Conservation (phyloP, 129 eudicot genomes). For the Dittrichia graveolens region DNA sequence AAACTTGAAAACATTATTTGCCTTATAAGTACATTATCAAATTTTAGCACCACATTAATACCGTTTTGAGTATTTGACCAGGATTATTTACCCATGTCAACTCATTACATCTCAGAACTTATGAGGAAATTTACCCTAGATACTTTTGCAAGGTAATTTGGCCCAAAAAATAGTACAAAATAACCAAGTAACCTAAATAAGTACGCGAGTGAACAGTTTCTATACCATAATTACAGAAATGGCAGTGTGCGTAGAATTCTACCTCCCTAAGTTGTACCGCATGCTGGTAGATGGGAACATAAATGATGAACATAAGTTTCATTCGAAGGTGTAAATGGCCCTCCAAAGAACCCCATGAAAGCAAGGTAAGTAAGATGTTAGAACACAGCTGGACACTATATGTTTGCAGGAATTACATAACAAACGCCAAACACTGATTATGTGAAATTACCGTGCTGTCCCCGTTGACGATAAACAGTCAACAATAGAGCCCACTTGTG, state of each 20-base stretch:
- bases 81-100: no score
- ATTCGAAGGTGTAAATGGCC: slow-evolving; percentile 5
- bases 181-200: background rate
- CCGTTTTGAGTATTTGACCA: no score
- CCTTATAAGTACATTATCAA: no score
- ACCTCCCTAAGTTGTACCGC: slow-evolving; percentile 13
- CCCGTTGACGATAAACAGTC: background rate
- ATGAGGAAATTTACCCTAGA: no score
- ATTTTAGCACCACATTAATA: no score
- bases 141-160: slow-evolving; percentile 11
- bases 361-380: background rate
- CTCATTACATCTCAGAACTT: no score
- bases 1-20: no score
- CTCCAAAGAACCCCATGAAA: slow-evolving; percentile 20
- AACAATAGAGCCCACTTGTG: background rate
- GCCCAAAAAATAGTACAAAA: background rate
- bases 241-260: background rate
- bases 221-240: slow-evolving; percentile 15
- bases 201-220: background rate
- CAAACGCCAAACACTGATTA: background rate
- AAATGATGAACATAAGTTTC: background rate
- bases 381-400: slow-evolving; percentile 8
- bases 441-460: slow-evolving; percentile 14
- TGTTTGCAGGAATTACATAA: background rate
- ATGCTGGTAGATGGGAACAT: slow-evolving; percentile 26